Evolutionary conservation across 257 asterid genomes (phyloP).

Genomic region (Solanum chiquidenum): DNA sequence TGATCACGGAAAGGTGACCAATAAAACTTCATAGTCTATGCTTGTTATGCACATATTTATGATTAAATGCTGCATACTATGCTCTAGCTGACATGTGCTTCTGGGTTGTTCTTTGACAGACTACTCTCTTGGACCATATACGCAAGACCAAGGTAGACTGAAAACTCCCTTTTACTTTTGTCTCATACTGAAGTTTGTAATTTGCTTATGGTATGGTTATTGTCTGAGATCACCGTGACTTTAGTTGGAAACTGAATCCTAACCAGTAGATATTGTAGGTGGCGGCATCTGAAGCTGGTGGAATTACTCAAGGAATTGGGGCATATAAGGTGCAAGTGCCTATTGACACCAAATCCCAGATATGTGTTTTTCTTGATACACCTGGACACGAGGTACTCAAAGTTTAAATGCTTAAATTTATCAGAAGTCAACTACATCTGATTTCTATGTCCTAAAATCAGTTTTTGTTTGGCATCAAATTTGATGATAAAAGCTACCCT

Average conservation of each 20-base stretch:
- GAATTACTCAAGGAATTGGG: conserved; percentile 98
- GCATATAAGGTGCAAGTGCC: conserved; percentile 93
- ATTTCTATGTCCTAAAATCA: not conserved
- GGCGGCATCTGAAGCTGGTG: conserved; percentile 95
- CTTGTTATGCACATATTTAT: not conserved
- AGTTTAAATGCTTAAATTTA: not conserved
- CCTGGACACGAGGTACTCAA: conserved; percentile 93
- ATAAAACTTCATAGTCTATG: not conserved
- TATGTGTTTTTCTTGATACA: conserved; percentile 95
- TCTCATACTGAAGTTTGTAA: not conserved
- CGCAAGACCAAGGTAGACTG: conserved; percentile 71
- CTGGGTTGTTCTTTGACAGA: conserved; percentile 41
- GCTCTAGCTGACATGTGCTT: conserved; percentile 15
- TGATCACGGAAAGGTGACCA: conserved; percentile 93
- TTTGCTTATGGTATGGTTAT: not conserved
- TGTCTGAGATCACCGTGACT: not conserved
- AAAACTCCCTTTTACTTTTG: not conserved
- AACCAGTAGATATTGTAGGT: conserved; percentile 41
- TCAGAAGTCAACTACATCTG: not conserved
- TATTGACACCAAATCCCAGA: conserved; percentile 68
- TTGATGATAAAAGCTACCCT: not conserved
- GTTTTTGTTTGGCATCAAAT: not conserved
- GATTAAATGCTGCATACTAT: not conserved
- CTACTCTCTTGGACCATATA: conserved; percentile 86
- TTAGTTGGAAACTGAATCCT: conserved; percentile 17